A percentile compares a stretch with the other conserved stretches of the same genome.
phyloP scores from a whole-genome alignment of 2,329 filamentous ascomycete species.

The Rhytidhysteron rufulum region DNA sequence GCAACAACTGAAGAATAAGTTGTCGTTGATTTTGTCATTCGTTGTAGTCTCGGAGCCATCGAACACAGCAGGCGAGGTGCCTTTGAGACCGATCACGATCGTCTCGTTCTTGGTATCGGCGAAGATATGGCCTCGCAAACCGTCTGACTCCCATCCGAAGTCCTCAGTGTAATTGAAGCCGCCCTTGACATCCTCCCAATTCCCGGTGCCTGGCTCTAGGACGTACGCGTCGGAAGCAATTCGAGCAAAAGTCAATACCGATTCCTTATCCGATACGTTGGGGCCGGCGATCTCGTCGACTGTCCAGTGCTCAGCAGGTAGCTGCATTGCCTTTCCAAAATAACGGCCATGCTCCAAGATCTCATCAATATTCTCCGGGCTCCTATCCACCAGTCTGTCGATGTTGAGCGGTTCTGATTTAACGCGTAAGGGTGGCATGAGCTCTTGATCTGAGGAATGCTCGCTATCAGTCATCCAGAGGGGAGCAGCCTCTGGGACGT shows the following conservation, averaged over 20 bases:
- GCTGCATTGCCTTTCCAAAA: conserved; percentile 62
- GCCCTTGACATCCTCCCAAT: conserved; percentile 70
- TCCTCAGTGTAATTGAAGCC: conserved; percentile 82
- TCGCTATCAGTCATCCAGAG: conserved; percentile 63
- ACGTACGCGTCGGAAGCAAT: conserved; percentile 93
- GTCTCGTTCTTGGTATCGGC: conserved; percentile 82
- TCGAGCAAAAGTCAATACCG: conserved; percentile 75
- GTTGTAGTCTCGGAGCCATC: conserved; percentile 96
- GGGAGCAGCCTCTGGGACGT: conserved; percentile 61
- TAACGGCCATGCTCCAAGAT: conserved; percentile 70
- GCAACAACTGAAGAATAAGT: conserved; percentile 96
- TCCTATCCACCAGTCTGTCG: conserved; percentile 75
- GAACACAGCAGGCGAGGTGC: conserved; percentile 82
- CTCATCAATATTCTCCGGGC: conserved; percentile 70
- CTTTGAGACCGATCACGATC: conserved; percentile 88
- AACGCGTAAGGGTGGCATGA: conserved; percentile 44
- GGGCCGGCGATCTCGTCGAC: conserved; percentile 74
- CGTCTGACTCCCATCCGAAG: conserved; percentile 90
- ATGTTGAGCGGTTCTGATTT: conserved; percentile 67
- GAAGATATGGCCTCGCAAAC: conserved; percentile 87
- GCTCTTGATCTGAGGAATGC: conserved; percentile 34
- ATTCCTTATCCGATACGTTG: conserved; percentile 80
- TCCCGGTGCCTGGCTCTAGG: conserved; percentile 62
- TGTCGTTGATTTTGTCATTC: conserved; percentile 97
- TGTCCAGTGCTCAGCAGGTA: conserved; percentile 76